These are phyloP conservation scores for Capsicum chinense DNA, from an alignment of 257 asterid species.

Conservation along the genomic window DNA sequence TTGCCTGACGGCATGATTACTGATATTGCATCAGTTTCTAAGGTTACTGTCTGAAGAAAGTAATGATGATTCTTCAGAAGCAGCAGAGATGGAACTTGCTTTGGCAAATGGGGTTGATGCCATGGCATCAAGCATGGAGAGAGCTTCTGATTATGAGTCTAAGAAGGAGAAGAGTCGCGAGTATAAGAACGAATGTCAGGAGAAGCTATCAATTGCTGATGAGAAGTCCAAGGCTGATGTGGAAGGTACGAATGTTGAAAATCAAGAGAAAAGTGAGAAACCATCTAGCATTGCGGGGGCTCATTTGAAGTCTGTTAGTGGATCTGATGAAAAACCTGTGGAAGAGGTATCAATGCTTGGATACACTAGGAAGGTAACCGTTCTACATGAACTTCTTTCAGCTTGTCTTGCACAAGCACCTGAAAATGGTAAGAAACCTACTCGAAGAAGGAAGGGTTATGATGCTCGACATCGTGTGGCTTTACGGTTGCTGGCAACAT, in stretches of 20 bases:
- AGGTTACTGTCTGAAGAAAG: slow-evolving; percentile 77
- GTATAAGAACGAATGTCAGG: slow-evolving; percentile 67
- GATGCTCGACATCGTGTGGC: slow-evolving; percentile 93
- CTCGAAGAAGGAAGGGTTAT: slow-evolving; percentile 65
- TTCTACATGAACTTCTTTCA: slow-evolving; percentile 79
- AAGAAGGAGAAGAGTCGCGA: slow-evolving; percentile 67
- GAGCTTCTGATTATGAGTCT: slow-evolving; percentile 46
- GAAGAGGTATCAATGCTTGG: slow-evolving; percentile 69
- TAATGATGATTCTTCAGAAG: slow-evolving; percentile 54
- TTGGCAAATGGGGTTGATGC: slow-evolving; percentile 68
- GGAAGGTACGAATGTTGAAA: slow-evolving; percentile 33
- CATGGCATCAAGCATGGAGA: slow-evolving; percentile 71
- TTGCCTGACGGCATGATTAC: slow-evolving; percentile 18
- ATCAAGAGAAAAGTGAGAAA: slow-evolving; percentile 42
- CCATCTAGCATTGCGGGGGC: slow-evolving; percentile 49
- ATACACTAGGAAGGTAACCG: slow-evolving; percentile 66
- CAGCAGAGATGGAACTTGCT: slow-evolving; percentile 62
- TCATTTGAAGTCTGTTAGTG: slow-evolving; percentile 37
- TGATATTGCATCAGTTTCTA: slow-evolving; percentile 58
- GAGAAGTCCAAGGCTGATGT: slow-evolving; percentile 43
- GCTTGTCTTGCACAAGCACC: slow-evolving; percentile 76
- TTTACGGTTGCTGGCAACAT: slow-evolving; percentile 76
- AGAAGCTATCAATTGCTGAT: slow-evolving; percentile 60
- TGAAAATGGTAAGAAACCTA: slow-evolving; percentile 53
- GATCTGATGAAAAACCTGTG: slow-evolving; percentile 58